A percentile compares a stretch with the other conserved stretches of the same genome.
Conservation (phyloP, 768 basidiomycete genomes). For the Lyophyllum decastes region DNA sequence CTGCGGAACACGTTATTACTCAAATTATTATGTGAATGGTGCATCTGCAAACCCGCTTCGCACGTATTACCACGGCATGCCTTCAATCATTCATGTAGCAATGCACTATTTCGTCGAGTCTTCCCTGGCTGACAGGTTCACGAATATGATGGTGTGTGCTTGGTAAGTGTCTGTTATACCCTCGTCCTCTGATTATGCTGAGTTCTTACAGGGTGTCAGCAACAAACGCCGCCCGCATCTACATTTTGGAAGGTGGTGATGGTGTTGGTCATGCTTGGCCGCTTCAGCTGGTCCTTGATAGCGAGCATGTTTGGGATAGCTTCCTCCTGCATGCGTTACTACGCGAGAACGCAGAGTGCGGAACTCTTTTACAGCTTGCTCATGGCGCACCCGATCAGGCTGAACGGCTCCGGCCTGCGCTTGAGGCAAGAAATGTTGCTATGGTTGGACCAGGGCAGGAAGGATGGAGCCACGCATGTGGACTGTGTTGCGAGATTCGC, state of each 20-base stretch:
- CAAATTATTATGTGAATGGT: too few species aligned
- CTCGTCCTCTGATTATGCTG: background rate
- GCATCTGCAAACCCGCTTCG: too few species aligned
- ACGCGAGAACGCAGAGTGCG: too few species aligned
- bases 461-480: constrained; percentile 22
- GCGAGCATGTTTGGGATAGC: too few species aligned
- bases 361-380: background rate
- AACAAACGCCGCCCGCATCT: background rate
- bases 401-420: constrained; percentile 7
- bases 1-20: too few species aligned
- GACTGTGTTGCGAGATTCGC: constrained; percentile 10
- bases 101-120: too few species aligned
- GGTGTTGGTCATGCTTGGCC: background rate
- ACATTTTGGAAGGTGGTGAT: background rate
- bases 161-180: too few species aligned
- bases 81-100: too few species aligned
- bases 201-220: background rate
- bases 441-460: constrained; percentile 20
- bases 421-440: constrained; percentile 12
- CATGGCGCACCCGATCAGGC: constrained; percentile 1
- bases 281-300: too few species aligned
- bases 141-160: background rate
- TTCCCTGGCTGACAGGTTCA: background rate
- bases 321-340: too few species aligned
- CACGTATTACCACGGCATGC: background rate